These are phyloP conservation scores for Cruciata laevipes DNA, from an alignment of 257 asterid genomes.

Conservation along the genomic window DNA sequence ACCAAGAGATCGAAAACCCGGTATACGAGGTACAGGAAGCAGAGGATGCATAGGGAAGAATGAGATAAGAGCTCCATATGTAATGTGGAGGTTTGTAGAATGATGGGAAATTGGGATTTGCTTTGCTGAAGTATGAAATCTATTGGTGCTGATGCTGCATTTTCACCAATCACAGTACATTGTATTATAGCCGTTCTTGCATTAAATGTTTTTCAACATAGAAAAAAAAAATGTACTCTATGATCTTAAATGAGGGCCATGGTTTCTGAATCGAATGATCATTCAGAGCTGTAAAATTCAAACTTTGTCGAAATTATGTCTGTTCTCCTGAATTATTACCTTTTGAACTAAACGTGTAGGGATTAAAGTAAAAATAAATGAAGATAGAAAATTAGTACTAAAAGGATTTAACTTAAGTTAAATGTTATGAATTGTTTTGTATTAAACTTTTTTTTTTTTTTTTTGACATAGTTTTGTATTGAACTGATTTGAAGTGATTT, in stretches of 20 bases:
- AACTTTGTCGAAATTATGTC: background rate
- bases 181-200: background rate
- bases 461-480: too few relatives aligned
- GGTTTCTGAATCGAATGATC: background rate
- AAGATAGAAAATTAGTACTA: too few relatives aligned
- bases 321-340: too few relatives aligned
- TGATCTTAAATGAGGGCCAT: background rate
- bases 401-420: too few relatives aligned
- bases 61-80: background rate
- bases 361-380: too few relatives aligned
- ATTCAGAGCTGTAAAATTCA: background rate
- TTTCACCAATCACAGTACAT: background rate
- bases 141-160: background rate
- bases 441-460: too few relatives aligned
- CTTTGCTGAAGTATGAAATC: background rate
- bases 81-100: background rate
- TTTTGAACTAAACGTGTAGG: too few relatives aligned
- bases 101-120: background rate
- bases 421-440: too few relatives aligned
- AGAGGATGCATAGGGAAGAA: background rate
- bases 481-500: too few relatives aligned
- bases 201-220: background rate
- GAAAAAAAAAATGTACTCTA: background rate
- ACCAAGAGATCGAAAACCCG: background rate
- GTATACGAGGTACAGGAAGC: background rate